Evolutionary conservation across 2,329 filamentous ascomycete species (phyloP), one percentile per base, ranked within the genome.

Genomic region (Cytospora piceicola): DNA sequence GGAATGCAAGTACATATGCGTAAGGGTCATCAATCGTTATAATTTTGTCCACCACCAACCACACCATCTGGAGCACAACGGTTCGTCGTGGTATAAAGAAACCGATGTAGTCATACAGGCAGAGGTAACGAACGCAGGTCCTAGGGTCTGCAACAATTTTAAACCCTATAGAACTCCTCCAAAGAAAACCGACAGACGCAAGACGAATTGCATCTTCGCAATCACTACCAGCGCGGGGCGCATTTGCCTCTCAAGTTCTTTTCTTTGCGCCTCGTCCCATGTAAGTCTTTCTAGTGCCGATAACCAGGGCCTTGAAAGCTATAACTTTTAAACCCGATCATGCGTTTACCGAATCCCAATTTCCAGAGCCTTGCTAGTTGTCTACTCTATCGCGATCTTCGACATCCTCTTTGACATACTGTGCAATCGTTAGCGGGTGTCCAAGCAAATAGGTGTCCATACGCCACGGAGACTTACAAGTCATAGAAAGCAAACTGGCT

Each of bases 401-500:
- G 83, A 79, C 81, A 88, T 85, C 70, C 85, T 82, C 79, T 85
- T 88, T 27, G 87, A 87, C 88, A 90, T 90, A 74, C 87, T 89
- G 69, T 71, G 54, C 12, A 53, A 36, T 46, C 56, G 71, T 81
- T 77, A 81, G 77, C 36, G 29, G 9, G 2, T 8, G 7, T 9
- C 9, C 54, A 12, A 24, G 46, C 7, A 49, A 24, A 20, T 9
- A 60, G 9, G 8, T 49, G 6, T 24, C 12, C 4, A 11, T 3
- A 11, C 11, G 12, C 9, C n/a, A 49, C 58, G 39, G 30, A 56
- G 67, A 90, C 91, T 88, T 82, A 94, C 91, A 98, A 99, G 77
- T 96, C 93, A 79, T 96, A 99, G 84, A 99, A 99, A 49, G 94
- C 93, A 81, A 99, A 98, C 74, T 97, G 94, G 81, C 90, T 95